A percentile compares a stretch with the other conserved stretches of the same genome.
Conservation (phyloP, 2,329 filamentous ascomycete genomes). For the Exserohilum turcica region DNA sequence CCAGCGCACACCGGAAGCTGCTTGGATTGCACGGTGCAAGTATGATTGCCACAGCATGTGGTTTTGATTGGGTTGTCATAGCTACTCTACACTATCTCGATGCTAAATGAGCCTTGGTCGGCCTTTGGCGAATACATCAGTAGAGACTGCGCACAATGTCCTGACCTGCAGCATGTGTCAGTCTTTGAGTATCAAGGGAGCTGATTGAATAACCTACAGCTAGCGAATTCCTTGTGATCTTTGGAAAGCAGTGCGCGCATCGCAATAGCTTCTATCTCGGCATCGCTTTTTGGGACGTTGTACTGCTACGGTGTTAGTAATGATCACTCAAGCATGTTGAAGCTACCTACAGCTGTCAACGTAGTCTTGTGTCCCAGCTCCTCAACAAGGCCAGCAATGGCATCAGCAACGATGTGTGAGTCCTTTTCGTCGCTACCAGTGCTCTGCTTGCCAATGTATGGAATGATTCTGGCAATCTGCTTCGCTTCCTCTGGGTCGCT, state of each 20-base stretch:
- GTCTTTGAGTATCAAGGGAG: neutral
- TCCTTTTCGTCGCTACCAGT: slow-evolving; percentile 53
- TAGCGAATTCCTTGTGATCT: slow-evolving; percentile 45
- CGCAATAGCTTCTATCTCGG: slow-evolving; percentile 45
- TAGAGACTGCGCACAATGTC: slow-evolving; percentile 42
- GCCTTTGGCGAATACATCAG: slow-evolving; percentile 5
- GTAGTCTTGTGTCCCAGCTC: slow-evolving; percentile 49
- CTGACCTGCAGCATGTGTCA: slow-evolving; percentile 34
- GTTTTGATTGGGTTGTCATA: neutral
- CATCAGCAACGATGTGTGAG: slow-evolving; percentile 52
- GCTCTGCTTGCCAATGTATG: slow-evolving; percentile 51
- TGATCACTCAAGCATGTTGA: neutral
- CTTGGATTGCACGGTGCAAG: neutral
- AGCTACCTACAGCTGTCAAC: slow-evolving; percentile 38
- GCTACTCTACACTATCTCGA: neutral
- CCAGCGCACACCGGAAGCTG: neutral
- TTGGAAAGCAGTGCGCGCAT: slow-evolving; percentile 43
- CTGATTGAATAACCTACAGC: slow-evolving; percentile 26
- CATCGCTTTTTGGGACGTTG: slow-evolving; percentile 43
- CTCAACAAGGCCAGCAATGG: slow-evolving; percentile 54
- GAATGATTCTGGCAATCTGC: slow-evolving; percentile 54
- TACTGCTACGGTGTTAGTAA: slow-evolving; percentile 37
- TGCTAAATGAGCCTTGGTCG: neutral
- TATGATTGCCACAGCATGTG: neutral
- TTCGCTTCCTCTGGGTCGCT: slow-evolving; percentile 53